Base-by-base conservation (phyloP, 192 early-diverging fungal genomes). In the Entomortierella beljakovae region DNA sequence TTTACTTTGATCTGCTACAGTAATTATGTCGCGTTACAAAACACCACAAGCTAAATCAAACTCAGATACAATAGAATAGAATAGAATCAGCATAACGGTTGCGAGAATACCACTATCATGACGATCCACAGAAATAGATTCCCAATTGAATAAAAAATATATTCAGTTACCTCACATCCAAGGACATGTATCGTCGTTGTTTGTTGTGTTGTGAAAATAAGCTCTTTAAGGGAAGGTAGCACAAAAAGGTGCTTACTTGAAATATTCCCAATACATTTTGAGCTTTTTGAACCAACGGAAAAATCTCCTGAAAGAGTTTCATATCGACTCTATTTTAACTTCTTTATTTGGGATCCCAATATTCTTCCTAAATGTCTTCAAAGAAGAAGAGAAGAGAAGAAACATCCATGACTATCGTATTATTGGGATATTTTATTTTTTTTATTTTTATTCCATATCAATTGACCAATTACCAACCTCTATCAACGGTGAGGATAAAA, bases 251-350 rank as follows among this genome's bases (percentile, higher is more conserved):
- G 15, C 15, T 20, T 20, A 4, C 43, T 15, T 20, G 43, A 16
- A 20, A 11, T 11, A 46, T 46, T 4, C 3, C 5, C 5, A 42
- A n/a, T 42, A 38, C 51, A 26, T n/a, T 15, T 18, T 38, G 66
- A 59, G 66, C 66, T 32, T 52, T 15, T 49, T 29, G 25, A 16
- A 11, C 54, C 31, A 54, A 62, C 38, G 51, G 52, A 56, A n/a
- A n/a, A 35, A 62, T 60, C 46, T 60, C 66, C 66, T 59, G 57
- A 29, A 52, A 59, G 26, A 16, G 66, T 68, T 68, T 68, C 66
- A 68, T 68, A 33, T 59, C 35, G 56, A 13, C 32, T 68, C 57
- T 59, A 68, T 68, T 68, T 68, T 68, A 46, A 34, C n/a, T 49
- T 11, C 37, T 20, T 3, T 33, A 33, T 46, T 49, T 40, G 22